A percentile compares a stretch with the other conserved stretches of the same genome.
phyloP scores from a whole-genome alignment of 805 yeast species.

The Candida maris region DNA sequence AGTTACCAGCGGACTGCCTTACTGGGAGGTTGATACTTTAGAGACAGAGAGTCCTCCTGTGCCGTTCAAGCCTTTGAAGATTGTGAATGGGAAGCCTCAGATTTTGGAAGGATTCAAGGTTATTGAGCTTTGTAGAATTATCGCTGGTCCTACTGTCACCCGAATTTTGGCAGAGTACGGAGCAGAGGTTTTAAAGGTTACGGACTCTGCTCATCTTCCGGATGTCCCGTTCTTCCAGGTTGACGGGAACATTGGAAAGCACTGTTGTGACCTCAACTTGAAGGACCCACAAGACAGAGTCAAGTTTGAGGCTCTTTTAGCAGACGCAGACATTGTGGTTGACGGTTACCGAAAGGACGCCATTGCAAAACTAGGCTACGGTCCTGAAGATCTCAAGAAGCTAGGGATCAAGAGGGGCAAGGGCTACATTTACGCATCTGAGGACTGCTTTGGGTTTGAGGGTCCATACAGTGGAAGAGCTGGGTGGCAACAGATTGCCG shows the following conservation, averaged over 20 bases:
- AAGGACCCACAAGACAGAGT: constrained; percentile 26
- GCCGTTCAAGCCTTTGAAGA: constrained; percentile 11
- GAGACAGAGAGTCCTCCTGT: constrained; percentile 29
- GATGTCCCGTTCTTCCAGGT: constrained; percentile 36
- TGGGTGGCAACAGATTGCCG: constrained; percentile 38
- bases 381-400: constrained; percentile 26
- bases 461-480: constrained; percentile 32
- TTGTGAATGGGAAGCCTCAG: constrained; percentile 15
- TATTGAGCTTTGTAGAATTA: constrained; percentile 26
- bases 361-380: constrained; percentile 29
- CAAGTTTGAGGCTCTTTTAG: constrained; percentile 28
- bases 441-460: constrained; percentile 29
- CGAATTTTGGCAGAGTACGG: constrained; percentile 34
- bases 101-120: constrained; percentile 32
- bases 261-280: constrained; percentile 29
- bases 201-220: constrained; percentile 26
- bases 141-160: constrained; percentile 35
- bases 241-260: constrained; percentile 35
- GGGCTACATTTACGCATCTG: constrained; percentile 33
- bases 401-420: constrained; percentile 28
- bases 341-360: constrained; percentile 35
- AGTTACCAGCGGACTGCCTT: constrained; percentile 20
- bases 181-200: constrained; percentile 31
- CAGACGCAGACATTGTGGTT: constrained; percentile 31
- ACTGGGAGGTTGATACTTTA: constrained; percentile 22